Percentiles rank a stretch among this genome's conserved stretches.
These are phyloP conservation scores for Terfezia boudieri DNA, from an alignment of 495 filamentous ascomycete species.

Conservation along the genomic window DNA sequence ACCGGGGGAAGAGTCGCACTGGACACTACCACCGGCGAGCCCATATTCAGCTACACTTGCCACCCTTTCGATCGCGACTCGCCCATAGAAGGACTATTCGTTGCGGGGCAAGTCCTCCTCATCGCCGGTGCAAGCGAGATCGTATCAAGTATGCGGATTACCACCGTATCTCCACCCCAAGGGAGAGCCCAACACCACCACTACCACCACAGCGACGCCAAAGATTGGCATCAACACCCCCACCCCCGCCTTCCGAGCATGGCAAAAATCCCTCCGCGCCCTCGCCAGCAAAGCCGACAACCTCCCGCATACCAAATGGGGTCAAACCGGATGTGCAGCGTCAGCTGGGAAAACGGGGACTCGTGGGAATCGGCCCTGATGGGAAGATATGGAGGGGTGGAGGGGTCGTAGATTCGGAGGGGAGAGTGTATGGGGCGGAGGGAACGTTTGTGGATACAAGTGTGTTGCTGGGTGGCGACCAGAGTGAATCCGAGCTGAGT, in stretches of 20 bases:
- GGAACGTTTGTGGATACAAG: conserved; percentile 70
- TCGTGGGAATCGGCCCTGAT: not conserved
- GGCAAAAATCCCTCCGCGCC: not conserved
- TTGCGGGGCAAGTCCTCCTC: not conserved
- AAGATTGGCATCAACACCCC: not conserved
- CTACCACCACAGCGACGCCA: not conserved
- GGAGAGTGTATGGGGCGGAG: conserved; percentile 53
- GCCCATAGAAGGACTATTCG: not conserved
- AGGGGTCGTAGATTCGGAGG: conserved; percentile 47
- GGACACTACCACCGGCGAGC: conserved; percentile 41
- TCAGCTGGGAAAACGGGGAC: not conserved
- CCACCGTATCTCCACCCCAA: not conserved
- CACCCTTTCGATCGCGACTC: not conserved
- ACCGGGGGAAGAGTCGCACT: conserved; percentile 45
- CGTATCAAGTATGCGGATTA: not conserved
- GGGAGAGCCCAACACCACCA: not conserved
- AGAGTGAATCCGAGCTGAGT: too few species aligned
- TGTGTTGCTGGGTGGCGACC: conserved; percentile 73
- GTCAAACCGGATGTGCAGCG: not conserved
- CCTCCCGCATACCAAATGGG: not conserved
- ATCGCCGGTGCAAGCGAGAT: not conserved
- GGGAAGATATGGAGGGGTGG: too few species aligned
- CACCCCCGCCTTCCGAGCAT: not conserved
- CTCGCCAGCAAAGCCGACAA: not conserved
- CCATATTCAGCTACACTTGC: conserved; percentile 39